A percentile compares a stretch with the other conserved stretches of the same genome.
These are phyloP conservation scores for Flaveria brownii DNA, from an alignment of 129 eudicot species.

Conservation along the genomic window DNA sequence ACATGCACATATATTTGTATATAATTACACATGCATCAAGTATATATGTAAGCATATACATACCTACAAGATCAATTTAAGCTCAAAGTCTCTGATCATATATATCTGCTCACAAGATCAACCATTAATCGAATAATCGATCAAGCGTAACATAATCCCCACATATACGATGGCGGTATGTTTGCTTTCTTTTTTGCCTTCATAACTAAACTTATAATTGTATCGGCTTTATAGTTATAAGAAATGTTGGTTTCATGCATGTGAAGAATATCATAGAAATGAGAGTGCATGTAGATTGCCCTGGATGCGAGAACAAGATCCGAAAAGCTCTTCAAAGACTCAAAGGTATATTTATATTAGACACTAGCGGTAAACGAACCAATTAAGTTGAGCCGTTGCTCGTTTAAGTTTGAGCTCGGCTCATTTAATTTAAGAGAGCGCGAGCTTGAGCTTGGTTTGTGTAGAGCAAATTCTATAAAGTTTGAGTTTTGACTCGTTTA, in stretches of 20 bases:
- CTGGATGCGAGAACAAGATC: slow-evolving; percentile 69
- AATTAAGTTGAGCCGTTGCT: too few species aligned
- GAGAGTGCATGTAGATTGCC: slow-evolving; percentile 72
- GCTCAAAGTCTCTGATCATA: background rate
- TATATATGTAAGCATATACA: background rate
- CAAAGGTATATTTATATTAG: slow-evolving; percentile 44
- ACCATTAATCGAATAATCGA: background rate
- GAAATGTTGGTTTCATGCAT: background rate
- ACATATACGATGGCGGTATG: slow-evolving; percentile 27
- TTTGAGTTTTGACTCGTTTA: too few species aligned
- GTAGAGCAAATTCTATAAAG: too few species aligned
- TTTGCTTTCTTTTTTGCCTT: slow-evolving; percentile 3
- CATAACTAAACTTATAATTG: background rate
- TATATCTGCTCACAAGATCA: slow-evolving; percentile 1
- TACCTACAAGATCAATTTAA: background rate
- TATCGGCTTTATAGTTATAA: background rate
- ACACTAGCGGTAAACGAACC: too few species aligned
- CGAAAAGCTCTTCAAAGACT: slow-evolving; percentile 65
- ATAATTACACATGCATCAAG: background rate
- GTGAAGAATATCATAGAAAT: slow-evolving; percentile 59
- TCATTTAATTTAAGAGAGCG: too few species aligned
- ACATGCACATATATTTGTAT: slow-evolving; percentile 2
- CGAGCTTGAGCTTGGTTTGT: too few species aligned
- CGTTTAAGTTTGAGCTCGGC: too few species aligned
- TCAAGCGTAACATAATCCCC: slow-evolving; percentile 2